A percentile compares a stretch with the other conserved stretches of the same genome.
Evolutionary conservation across 345 rosid species (phyloP).

Genomic region (Lepidium africanum): DNA sequence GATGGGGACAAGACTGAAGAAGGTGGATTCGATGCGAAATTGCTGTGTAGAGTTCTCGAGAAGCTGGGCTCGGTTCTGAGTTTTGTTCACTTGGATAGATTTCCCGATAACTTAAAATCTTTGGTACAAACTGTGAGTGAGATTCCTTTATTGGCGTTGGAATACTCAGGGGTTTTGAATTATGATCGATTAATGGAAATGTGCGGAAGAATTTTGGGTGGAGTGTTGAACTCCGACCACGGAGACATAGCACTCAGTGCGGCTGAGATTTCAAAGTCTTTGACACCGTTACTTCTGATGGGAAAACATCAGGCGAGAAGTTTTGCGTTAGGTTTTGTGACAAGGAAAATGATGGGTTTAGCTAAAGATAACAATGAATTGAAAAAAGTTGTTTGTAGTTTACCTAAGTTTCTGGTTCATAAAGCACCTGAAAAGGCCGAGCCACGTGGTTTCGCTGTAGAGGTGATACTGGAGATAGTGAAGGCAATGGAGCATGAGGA

Average conservation of each 20-base stretch:
- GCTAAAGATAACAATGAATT: constrained; percentile 36
- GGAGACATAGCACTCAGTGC: constrained; percentile 59
- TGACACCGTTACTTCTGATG: constrained; percentile 51
- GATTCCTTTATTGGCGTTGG: constrained; percentile 44
- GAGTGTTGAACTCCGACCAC: constrained; percentile 51
- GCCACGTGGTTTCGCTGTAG: constrained; percentile 73
- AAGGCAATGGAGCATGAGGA: constrained; percentile 45
- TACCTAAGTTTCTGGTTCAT: constrained; percentile 56
- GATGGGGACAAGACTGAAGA: constrained; percentile 28
- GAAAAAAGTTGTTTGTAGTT: constrained; percentile 49
- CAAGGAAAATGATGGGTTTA: constrained; percentile 29
- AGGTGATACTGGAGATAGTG: constrained; percentile 67
- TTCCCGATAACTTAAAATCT: constrained; percentile 72
- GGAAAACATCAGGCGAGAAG: constrained; percentile 60
- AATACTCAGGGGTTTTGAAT: constrained; percentile 24
- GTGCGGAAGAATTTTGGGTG: constrained; percentile 47
- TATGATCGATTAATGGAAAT: constrained; percentile 38
- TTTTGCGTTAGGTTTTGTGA: constrained; percentile 58
- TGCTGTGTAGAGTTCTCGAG: constrained; percentile 40
- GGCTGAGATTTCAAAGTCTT: constrained; percentile 58
- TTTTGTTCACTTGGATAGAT: constrained; percentile 68
- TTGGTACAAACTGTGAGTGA: constrained; percentile 61
- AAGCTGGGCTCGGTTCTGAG: constrained; percentile 44
- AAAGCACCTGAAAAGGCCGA: constrained; percentile 94
- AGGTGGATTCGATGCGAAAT: constrained; percentile 33